These are phyloP conservation scores for Rhizopogon vulgaris DNA, from an alignment of 768 basidiomycete species.

Conservation along the genomic window DNA sequence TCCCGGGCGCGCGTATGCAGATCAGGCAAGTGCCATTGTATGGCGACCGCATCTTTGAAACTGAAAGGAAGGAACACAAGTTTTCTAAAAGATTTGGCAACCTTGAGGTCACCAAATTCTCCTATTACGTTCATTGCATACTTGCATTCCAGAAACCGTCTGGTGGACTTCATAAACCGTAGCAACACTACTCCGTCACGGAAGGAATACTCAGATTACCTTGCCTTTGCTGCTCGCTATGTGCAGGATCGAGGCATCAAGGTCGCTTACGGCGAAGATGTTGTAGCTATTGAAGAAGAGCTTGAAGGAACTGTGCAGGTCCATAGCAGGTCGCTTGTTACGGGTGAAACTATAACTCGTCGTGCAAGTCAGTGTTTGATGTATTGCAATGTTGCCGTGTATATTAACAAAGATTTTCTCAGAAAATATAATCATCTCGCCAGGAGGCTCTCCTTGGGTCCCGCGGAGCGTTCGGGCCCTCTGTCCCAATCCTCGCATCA, in stretches of 20 bases:
- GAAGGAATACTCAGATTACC: conserved; percentile 49
- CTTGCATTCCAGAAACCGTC: conserved; percentile 42
- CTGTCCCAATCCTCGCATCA: conserved; percentile 29
- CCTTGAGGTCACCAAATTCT: conserved; percentile 44
- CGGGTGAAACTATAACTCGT: conserved; percentile 28
- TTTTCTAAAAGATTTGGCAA: conserved; percentile 50
- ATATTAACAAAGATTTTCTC: not conserved
- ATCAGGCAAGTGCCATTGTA: conserved; percentile 31
- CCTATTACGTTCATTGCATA: conserved; percentile 49
- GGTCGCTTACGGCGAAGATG: conserved; percentile 41
- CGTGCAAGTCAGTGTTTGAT: conserved; percentile 31
- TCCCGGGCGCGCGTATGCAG: conserved; percentile 48
- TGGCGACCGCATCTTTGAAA: not conserved
- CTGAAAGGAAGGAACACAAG: conserved; percentile 19
- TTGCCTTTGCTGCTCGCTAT: conserved; percentile 43
- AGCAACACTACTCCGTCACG: conserved; percentile 45
- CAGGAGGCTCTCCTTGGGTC: conserved; percentile 42
- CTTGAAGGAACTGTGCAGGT: conserved; percentile 32
- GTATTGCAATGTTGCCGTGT: not conserved
- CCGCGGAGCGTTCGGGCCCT: conserved; percentile 31
- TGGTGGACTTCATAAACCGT: conserved; percentile 48
- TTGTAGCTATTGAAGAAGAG: conserved; percentile 32
- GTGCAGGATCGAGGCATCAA: conserved; percentile 38
- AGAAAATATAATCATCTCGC: conserved; percentile 47
- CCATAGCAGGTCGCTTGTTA: conserved; percentile 28